A percentile compares a stretch with the other conserved stretches of the same genome.
Evolutionary conservation across 2,329 filamentous ascomycete species (phyloP).

Genomic region (Colletotrichum nymphaeae): DNA sequence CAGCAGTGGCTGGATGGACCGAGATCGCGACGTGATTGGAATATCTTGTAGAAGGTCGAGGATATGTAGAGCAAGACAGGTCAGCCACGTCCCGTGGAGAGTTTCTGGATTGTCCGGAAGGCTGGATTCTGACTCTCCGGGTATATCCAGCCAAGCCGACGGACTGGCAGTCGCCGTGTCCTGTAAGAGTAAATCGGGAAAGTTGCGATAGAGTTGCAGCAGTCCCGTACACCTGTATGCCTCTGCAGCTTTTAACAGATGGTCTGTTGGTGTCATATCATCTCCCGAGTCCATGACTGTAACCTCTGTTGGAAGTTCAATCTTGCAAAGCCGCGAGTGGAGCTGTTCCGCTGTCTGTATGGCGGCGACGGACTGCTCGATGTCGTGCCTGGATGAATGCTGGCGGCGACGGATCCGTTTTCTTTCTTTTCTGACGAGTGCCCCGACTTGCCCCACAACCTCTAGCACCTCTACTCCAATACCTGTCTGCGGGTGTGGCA

Average conservation of each 20-base stretch:
- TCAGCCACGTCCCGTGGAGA: constrained; percentile 50
- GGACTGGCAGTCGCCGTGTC: constrained; percentile 31
- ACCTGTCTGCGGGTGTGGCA: constrained; percentile 43
- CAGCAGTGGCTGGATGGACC: constrained; percentile 57
- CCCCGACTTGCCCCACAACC: constrained; percentile 41
- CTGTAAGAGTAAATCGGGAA: constrained; percentile 52
- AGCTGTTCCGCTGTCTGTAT: constrained; percentile 38
- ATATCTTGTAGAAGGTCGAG: constrained; percentile 53
- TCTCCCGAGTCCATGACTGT: constrained; percentile 39
- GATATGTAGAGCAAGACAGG: constrained; percentile 56
- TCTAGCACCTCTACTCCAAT: constrained; percentile 39
- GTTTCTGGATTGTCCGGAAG: neutral
- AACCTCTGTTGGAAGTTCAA: neutral
- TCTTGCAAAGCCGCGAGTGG: constrained; percentile 26
- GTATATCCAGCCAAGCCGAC: neutral
- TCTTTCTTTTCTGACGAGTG: constrained; percentile 39
- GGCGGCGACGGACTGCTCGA: constrained; percentile 39
- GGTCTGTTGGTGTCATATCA: constrained; percentile 39
- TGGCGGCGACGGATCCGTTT: constrained; percentile 39
- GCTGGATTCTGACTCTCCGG: constrained; percentile 17
- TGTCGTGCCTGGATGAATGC: constrained; percentile 40
- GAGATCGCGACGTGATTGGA: constrained; percentile 55
- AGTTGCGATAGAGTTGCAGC: constrained; percentile 45
- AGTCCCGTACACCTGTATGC: constrained; percentile 43
- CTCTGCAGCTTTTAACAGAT: constrained; percentile 42